phyloP scores from a whole-genome alignment of 805 yeast species.

The Candida easanensis region DNA sequence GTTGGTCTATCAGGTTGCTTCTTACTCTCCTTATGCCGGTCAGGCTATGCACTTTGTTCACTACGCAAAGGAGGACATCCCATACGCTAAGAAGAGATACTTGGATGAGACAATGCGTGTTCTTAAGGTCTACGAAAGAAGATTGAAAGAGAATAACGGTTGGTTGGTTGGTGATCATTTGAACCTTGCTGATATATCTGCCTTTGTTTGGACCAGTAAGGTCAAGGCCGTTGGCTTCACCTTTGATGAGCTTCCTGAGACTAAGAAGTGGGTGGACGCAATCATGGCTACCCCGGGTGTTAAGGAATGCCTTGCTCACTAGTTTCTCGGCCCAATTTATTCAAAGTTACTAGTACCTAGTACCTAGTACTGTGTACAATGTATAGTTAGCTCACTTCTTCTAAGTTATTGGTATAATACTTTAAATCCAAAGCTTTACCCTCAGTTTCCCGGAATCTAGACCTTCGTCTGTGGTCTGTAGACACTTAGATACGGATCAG shows the following conservation, averaged over 20 bases:
- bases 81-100: conserved; percentile 53
- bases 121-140: conserved; percentile 50
- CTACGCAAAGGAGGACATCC: conserved; percentile 48
- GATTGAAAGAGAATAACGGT: conserved; percentile 47
- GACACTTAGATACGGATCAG: too few species aligned
- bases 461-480: too few species aligned
- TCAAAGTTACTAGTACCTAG: too few species aligned
- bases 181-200: conserved; percentile 56
- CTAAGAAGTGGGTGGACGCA: conserved; percentile 39
- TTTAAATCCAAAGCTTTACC: too few species aligned
- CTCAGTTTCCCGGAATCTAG: too few species aligned
- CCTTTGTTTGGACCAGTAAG: conserved; percentile 43
- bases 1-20: conserved; percentile 56
- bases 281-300: conserved; percentile 34
- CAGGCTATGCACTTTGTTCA: conserved; percentile 48
- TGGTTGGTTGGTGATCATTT: conserved; percentile 60
- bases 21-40: conserved; percentile 61
- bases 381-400: too few species aligned
- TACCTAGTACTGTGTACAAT: too few species aligned
- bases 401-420: too few species aligned
- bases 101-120: conserved; percentile 49
- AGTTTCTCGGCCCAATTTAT: too few species aligned
- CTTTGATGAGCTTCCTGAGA: conserved; percentile 35
- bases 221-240: conserved; percentile 27
- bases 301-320: conserved; percentile 13